A percentile compares a stretch with the other conserved stretches of the same genome.
Conservation (phyloP, 768 basidiomycete genomes). For the Ephemerocybe angulata region DNA sequence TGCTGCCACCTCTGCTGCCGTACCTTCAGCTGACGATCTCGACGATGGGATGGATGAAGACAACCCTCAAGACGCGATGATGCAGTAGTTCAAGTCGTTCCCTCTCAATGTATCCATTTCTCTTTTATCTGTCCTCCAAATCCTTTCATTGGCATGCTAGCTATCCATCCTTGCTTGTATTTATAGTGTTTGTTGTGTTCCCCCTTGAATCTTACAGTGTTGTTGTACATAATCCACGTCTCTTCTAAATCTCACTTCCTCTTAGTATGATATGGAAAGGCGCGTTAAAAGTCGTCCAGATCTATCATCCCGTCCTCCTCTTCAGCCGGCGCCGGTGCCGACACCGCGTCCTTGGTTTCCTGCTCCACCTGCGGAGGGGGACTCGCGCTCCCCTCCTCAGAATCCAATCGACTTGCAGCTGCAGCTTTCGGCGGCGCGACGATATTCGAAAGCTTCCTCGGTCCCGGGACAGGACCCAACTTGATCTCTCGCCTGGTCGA, state of each 20-base stretch:
- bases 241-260: background rate
- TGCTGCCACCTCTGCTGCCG: conserved; percentile 67
- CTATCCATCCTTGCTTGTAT: background rate
- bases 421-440: conserved; percentile 25
- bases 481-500: conserved; percentile 47
- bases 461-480: conserved; percentile 63
- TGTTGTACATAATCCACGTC: background rate
- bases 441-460: conserved; percentile 61
- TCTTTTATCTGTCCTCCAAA: background rate
- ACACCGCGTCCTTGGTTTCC: background rate
- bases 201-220: background rate
- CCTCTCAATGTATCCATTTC: background rate
- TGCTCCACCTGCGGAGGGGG: background rate
- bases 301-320: conserved; percentile 35
- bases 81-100: background rate
- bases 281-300: conserved; percentile 37
- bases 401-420: conserved; percentile 8
- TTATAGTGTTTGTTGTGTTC: background rate
- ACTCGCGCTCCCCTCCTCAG: background rate
- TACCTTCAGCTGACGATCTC: conserved; percentile 69
- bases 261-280: too few species aligned
- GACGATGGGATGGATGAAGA: conserved; percentile 36
- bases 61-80: conserved; percentile 11
- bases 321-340: conserved; percentile 2
- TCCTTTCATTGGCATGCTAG: too few species aligned